Evolutionary conservation across 1,284 basidiomycete species (phyloP).

Genomic region (Malassezia restricta): DNA sequence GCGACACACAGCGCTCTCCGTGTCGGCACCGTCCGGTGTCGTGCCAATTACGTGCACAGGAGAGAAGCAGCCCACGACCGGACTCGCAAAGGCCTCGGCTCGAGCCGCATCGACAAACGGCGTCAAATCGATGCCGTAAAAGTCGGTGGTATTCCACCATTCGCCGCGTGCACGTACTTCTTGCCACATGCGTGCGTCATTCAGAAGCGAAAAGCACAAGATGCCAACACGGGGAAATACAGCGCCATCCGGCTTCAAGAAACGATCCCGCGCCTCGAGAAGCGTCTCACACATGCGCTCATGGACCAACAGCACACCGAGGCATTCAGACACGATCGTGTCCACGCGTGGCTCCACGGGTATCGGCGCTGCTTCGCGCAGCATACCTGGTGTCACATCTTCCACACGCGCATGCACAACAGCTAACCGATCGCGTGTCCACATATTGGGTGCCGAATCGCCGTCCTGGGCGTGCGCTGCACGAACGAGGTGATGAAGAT

Average conservation of each 20-base stretch:
- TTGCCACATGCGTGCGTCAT: slow-evolving; percentile 49
- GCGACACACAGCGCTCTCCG: slow-evolving; percentile 10
- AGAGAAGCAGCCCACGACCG: slow-evolving; percentile 37
- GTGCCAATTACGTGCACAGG: slow-evolving; percentile 27
- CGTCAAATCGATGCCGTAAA: slow-evolving; percentile 39
- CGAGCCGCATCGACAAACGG: slow-evolving; percentile 31
- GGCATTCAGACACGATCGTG: slow-evolving; percentile 51
- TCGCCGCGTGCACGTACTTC: slow-evolving; percentile 33
- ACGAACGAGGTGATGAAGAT: slow-evolving; percentile 47
- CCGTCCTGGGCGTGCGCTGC: slow-evolving; percentile 23
- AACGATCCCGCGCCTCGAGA: slow-evolving; percentile 48
- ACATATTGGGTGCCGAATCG: slow-evolving; percentile 25
- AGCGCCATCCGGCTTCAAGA: slow-evolving; percentile 49
- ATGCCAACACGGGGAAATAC: slow-evolving; percentile 49
- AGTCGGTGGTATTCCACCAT: slow-evolving; percentile 20
- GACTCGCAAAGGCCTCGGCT: slow-evolving; percentile 29
- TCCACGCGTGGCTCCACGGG: slow-evolving; percentile 32
- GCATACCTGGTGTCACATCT: slow-evolving; percentile 25
- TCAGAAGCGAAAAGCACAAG: slow-evolving; percentile 50
- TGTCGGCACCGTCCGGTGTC: slow-evolving; percentile 13
- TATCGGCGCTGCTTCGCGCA: background rate
- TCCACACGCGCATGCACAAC: slow-evolving; percentile 27
- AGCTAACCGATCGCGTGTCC: slow-evolving; percentile 23
- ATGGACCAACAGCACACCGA: slow-evolving; percentile 50
- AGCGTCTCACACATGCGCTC: slow-evolving; percentile 52